phyloP scores from a whole-genome alignment of 768 basidiomycete genomes.

The Pleurotus sapidus region DNA sequence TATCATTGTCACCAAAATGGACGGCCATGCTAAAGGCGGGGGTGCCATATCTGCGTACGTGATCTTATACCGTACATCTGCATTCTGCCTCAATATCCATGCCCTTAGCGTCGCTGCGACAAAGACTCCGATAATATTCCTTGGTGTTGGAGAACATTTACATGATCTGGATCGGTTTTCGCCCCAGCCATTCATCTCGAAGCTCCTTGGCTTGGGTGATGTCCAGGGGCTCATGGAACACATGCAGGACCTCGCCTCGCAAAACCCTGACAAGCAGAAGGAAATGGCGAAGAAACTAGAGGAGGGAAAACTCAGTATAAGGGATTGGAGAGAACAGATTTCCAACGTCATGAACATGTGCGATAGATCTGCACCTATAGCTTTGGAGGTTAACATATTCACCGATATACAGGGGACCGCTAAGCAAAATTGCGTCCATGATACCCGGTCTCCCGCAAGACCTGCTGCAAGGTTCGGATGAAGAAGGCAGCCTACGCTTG shows the following conservation, averaged over 20 bases:
- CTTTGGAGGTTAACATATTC: conserved; percentile 5
- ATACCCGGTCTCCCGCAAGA: conserved; percentile 96
- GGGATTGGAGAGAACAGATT: conserved; percentile 98
- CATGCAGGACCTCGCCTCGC: conserved; percentile 93
- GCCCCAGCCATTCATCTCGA: conserved; percentile 96
- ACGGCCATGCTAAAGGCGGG: conserved; percentile 98
- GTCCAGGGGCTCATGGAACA: conserved; percentile 97
- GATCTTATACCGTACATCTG: neutral
- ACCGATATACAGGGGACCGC: conserved; percentile 75
- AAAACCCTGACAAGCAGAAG: conserved; percentile 95
- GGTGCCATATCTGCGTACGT: conserved; percentile 98
- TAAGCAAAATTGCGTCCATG: conserved; percentile 98
- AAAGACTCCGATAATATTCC: conserved; percentile 97
- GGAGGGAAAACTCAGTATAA: conserved; percentile 94
- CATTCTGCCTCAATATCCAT: conserved; percentile 3
- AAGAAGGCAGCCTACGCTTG: conserved; percentile 87
- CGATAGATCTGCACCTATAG: conserved; percentile 18
- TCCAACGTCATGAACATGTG: conserved; percentile 98
- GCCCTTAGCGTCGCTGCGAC: conserved; percentile 88
- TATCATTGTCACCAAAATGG: conserved; percentile 99
- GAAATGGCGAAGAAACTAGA: conserved; percentile 98
- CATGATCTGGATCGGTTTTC: conserved; percentile 94
- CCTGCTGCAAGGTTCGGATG: conserved; percentile 87
- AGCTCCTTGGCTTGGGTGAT: conserved; percentile 93
- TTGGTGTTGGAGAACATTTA: conserved; percentile 97